Evolutionary conservation across 1,139 yeast genomes (phyloP), one percentile per base, ranked within the genome.

Genomic region (Candida frijolesensis): DNA sequence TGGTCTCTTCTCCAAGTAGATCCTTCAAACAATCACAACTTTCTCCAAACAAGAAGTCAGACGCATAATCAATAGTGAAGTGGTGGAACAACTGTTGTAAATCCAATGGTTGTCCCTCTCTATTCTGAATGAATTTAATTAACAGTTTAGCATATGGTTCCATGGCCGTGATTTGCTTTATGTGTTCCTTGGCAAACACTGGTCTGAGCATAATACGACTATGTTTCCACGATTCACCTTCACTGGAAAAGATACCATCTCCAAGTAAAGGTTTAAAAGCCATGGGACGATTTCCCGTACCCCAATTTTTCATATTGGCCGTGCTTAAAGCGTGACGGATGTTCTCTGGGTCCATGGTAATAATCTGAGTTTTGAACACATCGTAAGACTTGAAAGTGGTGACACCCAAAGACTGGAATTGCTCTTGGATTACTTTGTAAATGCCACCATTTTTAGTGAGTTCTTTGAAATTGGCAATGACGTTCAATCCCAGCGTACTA

Each of bases 181-280:
- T 73, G 57, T 79, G 80, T 54, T 78, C 82, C 45, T 80, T 67
- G 14, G 78, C 66, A 59, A 80, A 80, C 58, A 78, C 82, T 1
- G 85, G 85, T 47, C 84, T 68, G 55, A 80, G 68, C 72, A 80
- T 63, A 3, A 80, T 75, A 48, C 85, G 67, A 37, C 80, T 70
- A 56, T 79, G 82, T 57, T 78, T 76, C 85, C 85, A 80, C 3
- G 75, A 79, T 30, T 66, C 72, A 9, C 83, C 83, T 47, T 76
- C 79, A 41, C 78, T 67, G 2, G 84, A 78, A 64, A 80, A 80
- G 49, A 80, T 78, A 1, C 84, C 84, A 50, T 77, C 75, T 6
- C 84, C 85, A 42, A 80, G 64, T 19, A 78, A 61, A 5, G 80
- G 76, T 37, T 55, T 57, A 54, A 79, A 69, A 40, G 66, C 70